Evolutionary conservation across 2,329 filamentous ascomycete species (phyloP).

Genomic region (Orbilia quercus): DNA sequence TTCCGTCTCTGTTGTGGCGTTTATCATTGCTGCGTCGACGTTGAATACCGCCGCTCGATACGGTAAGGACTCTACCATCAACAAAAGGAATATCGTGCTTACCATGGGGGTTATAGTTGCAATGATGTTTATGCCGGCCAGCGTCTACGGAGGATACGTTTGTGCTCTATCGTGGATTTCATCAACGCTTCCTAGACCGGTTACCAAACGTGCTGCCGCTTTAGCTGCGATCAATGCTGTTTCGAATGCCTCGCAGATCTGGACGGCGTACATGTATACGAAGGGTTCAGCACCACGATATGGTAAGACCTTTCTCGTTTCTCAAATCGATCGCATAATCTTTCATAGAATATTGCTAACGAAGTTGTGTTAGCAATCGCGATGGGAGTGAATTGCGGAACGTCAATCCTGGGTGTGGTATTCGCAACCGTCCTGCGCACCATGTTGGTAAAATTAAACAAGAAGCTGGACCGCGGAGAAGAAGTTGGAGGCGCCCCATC

Average conservation of each 20-base stretch:
- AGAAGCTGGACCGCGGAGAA: constrained; percentile 75
- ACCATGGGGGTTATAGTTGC: too few species aligned
- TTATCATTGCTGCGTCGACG: constrained; percentile 75
- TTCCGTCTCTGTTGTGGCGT: constrained; percentile 71
- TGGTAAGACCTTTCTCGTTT: constrained; percentile 17
- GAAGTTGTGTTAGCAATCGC: constrained; percentile 66
- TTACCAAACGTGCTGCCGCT: constrained; percentile 78
- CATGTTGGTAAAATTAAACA: constrained; percentile 74
- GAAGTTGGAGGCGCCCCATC: constrained; percentile 61
- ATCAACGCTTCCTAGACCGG: constrained; percentile 78
- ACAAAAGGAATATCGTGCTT: too few species aligned
- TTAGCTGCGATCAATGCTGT: constrained; percentile 81
- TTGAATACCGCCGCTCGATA: constrained; percentile 73
- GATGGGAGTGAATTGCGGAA: constrained; percentile 76
- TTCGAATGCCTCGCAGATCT: constrained; percentile 76
- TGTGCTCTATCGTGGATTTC: constrained; percentile 79
- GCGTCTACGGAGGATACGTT: constrained; percentile 75
- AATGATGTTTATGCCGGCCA: constrained; percentile 75
- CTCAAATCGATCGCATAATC: constrained; percentile 1
- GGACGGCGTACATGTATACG: constrained; percentile 75
- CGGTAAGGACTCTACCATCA: constrained; percentile 34
- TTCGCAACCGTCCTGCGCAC: constrained; percentile 73
- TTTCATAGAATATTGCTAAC: neutral
- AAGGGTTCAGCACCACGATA: constrained; percentile 62
- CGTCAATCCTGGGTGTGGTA: constrained; percentile 72